phyloP scores from a whole-genome alignment of 805 yeast species.

The Maudiozyma bulderi region DNA sequence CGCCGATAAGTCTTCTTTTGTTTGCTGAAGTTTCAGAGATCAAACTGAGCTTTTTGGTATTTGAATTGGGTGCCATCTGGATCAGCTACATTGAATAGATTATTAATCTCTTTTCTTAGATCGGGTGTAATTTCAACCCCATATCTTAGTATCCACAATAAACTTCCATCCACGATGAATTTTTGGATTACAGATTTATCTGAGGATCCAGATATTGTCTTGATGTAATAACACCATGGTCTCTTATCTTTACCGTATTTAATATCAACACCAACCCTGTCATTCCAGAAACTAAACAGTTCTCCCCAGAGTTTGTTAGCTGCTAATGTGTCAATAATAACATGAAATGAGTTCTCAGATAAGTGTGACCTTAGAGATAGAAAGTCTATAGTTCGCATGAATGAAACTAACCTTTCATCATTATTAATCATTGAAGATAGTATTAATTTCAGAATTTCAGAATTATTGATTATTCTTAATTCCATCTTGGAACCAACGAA shows the following conservation, averaged over 20 bases:
- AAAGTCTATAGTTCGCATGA: conserved; percentile 3
- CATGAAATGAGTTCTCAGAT: conserved; percentile 7
- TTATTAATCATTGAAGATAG: conserved; percentile 14
- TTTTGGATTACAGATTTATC: conserved; percentile 10
- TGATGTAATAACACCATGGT: conserved; percentile 21
- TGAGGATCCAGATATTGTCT: conserved; percentile 10
- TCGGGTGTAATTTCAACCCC: conserved; percentile 13
- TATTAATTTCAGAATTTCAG: conserved; percentile 13
- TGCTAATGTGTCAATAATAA: conserved; percentile 14
- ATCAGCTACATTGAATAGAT: conserved; percentile 9
- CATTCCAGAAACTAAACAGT: conserved; percentile 20
- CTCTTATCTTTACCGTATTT: conserved; percentile 14
- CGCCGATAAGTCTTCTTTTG: too few relatives aligned
- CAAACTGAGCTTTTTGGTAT: background rate
- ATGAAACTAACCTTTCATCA: conserved; percentile 7
- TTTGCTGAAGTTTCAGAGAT: too few relatives aligned
- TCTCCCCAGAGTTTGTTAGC: conserved; percentile 16
- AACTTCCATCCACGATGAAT: conserved; percentile 15
- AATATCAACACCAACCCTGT: conserved; percentile 3
- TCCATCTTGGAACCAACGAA: conserved; percentile 5
- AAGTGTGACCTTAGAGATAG: background rate
- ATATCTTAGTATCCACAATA: conserved; percentile 20
- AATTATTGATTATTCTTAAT: conserved; percentile 8
- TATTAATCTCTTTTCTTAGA: conserved; percentile 8
- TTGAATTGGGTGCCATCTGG: background rate